Conservation (phyloP, 2,329 filamentous ascomycete species). For the Hymenoscyphus albidus region DNA sequence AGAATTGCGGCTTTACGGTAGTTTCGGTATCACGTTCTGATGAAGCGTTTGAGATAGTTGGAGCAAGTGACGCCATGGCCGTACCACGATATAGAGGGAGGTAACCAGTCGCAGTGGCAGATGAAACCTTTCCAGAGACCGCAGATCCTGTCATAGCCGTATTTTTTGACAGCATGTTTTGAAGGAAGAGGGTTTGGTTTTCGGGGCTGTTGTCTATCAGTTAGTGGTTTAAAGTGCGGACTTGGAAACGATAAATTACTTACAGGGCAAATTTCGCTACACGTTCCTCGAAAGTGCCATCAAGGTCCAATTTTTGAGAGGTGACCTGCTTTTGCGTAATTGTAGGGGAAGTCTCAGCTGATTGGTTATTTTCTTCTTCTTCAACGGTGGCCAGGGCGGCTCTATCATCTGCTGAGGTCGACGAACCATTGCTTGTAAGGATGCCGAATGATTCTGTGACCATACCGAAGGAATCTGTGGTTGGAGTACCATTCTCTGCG, state of each 20-base stretch:
- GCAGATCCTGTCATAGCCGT: constrained; percentile 27
- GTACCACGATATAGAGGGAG: constrained; percentile 34
- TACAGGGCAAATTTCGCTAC: constrained; percentile 29
- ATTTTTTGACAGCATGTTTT: constrained; percentile 32
- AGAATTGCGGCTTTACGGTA: constrained; percentile 12
- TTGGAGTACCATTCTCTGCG: not conserved
- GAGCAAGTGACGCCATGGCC: constrained; percentile 33
- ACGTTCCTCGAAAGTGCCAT: constrained; percentile 24
- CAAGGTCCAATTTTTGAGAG: constrained; percentile 16
- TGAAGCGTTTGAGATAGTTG: constrained; percentile 22
- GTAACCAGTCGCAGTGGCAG: constrained; percentile 34
- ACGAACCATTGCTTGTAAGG: not conserved
- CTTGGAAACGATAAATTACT: constrained; percentile 2
- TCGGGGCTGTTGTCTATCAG: constrained; percentile 19
- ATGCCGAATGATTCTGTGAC: not conserved
- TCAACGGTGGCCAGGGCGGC: constrained; percentile 2
- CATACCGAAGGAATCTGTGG: not conserved
- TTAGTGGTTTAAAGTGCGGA: not conserved
- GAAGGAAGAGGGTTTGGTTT: constrained; percentile 33
- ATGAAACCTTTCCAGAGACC: constrained; percentile 32
- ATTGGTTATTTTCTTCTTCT: constrained; percentile 16
- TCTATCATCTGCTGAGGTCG: constrained; percentile 4
- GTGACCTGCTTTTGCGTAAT: constrained; percentile 16
- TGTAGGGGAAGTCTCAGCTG: constrained; percentile 24
- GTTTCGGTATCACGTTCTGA: constrained; percentile 15